phyloP scores from a whole-genome alignment of 108 stramenopile genomes.

The Fistulifera solaris region DNA sequence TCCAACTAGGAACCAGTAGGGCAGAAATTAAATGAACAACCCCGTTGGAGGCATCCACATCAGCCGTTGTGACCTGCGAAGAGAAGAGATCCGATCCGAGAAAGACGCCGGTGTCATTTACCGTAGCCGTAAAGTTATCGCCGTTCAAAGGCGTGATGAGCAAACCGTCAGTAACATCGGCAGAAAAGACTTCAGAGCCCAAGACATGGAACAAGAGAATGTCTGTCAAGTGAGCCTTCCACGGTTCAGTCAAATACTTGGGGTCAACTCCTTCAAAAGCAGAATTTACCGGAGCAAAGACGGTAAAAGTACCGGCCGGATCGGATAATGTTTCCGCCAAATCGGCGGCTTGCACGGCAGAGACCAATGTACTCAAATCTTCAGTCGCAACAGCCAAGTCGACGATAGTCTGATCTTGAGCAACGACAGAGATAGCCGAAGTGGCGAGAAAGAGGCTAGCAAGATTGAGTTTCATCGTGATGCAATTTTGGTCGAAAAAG shows the following conservation, averaged over 20 bases:
- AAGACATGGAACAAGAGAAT: slow-evolving; percentile 10
- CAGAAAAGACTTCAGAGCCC: neutral
- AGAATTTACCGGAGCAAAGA: too few relatives aligned
- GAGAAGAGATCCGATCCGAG: neutral
- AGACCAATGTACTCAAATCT: too few relatives aligned
- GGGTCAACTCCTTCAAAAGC: neutral
- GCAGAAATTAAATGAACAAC: slow-evolving; percentile 14
- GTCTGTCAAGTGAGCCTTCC: slow-evolving; percentile 5
- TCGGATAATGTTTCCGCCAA: too few relatives aligned
- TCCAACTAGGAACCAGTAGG: slow-evolving; percentile 8
- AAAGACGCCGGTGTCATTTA: slow-evolving; percentile 1
- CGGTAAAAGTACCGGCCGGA: too few relatives aligned
- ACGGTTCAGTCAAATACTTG: slow-evolving; percentile 1
- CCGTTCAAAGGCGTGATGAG: neutral
- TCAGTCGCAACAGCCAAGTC: too few relatives aligned
- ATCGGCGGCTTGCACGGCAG: too few relatives aligned
- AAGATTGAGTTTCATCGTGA: too few relatives aligned
- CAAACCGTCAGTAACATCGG: slow-evolving; percentile 5
- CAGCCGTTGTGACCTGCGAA: slow-evolving; percentile 3
- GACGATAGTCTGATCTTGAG: too few relatives aligned
- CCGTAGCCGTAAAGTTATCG: slow-evolving; percentile 3
- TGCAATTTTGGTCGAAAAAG: too few relatives aligned
- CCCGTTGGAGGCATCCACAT: slow-evolving; percentile 15
- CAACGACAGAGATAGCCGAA: too few relatives aligned
- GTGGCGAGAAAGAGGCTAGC: too few relatives aligned